Percentiles rank a stretch among this genome's conserved stretches.
These are phyloP conservation scores for Solanum neorickii DNA, from an alignment of 257 asterid genomes.

Conservation along the genomic window DNA sequence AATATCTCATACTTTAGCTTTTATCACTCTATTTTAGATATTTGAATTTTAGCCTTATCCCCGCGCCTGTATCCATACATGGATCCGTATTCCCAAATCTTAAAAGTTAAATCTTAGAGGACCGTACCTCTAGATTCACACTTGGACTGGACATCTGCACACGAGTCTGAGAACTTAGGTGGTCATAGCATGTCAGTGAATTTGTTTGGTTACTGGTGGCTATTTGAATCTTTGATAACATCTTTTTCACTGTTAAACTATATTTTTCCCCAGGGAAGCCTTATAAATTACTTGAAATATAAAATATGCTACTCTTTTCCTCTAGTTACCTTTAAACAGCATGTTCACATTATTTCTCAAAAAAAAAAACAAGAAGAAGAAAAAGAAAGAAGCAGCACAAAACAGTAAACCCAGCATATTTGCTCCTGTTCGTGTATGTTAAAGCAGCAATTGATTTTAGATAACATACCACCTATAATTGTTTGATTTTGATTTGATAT, in stretches of 20 bases:
- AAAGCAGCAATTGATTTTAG: background rate
- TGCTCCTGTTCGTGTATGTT: background rate
- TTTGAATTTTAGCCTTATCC: background rate
- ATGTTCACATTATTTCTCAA: background rate
- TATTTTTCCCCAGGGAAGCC: background rate
- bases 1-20: background rate
- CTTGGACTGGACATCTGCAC: background rate
- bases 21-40: background rate
- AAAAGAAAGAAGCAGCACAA: background rate
- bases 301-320: background rate
- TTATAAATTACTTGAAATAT: background rate
- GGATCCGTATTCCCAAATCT: background rate
- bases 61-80: background rate
- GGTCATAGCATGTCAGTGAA: background rate
- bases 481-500: background rate
- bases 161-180: background rate
- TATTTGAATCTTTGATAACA: background rate
- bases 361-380: background rate
- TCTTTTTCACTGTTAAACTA: background rate
- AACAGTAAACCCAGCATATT: background rate
- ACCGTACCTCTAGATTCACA: background rate
- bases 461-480: background rate
- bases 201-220: background rate
- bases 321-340: background rate
- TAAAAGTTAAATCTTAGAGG: background rate